Evolutionary conservation across 805 yeast genomes (phyloP), one percentile per base, ranked within the genome.

Genomic region (Saturnispora bothae): DNA sequence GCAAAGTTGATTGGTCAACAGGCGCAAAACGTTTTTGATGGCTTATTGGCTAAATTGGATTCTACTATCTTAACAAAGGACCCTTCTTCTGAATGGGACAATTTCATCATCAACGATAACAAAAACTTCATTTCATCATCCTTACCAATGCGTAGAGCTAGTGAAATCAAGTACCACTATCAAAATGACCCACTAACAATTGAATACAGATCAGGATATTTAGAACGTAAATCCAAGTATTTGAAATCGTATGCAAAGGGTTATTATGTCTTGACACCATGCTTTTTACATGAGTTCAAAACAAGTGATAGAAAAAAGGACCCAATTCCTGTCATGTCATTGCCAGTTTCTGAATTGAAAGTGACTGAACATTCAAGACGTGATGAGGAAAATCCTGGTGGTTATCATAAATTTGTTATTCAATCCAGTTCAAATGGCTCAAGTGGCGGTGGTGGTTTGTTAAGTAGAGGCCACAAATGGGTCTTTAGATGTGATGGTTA

Each of bases 401-500:
- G 72, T 3, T 63, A 62, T 41, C 77, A 76, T 56, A 86, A 86
- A 61, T 92, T 89, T 59, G 83, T 86, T 9, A 64, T 89, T 43
- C 75, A 73, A 46, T 75, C 86, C 14, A 83, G 81, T 51, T 77
- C 78, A 45, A 74, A 76, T 43, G 75, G 75, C 43, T 74, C 76
- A 43, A 10, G 25, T 22, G 74, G 76, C 42, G 25, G 25, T 22
- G 74, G 76, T 43, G 92, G 92, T 12, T 62, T 81, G 43, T 68
- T 84, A 45, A 79, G 77, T 44, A 69, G 84, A 51, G 83, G 85
- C 31, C 96, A 88, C 61, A 86, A 85, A 51, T 85, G 92, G 84
- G 92, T 88, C n/a, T 88, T 89, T 64, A 71, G 94, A 47, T 79
- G 94, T n/a, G 92, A 83, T 51, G 72, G 81, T 34, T 82, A 81